These are phyloP conservation scores for Fraxinus sp. DNA, from an alignment of 305 asterid genomes.

Conservation along the genomic window DNA sequence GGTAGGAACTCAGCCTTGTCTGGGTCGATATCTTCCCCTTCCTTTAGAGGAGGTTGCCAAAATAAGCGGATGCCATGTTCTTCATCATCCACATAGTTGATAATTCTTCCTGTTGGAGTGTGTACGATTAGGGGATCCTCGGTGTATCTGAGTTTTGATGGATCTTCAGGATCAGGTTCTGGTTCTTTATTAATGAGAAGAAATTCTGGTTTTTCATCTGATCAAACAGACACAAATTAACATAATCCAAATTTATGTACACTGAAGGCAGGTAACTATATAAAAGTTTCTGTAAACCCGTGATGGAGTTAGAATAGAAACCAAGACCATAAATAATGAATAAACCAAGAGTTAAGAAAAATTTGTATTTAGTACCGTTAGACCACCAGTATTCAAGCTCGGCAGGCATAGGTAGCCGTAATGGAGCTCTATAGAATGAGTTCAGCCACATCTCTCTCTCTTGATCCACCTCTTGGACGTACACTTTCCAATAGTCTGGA, in stretches of 20 bases:
- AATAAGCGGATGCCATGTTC: slow-evolving; percentile 77
- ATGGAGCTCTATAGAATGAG: slow-evolving; percentile 87
- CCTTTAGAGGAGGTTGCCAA: slow-evolving; percentile 75
- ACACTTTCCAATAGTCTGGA: slow-evolving; percentile 84
- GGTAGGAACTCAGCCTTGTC: slow-evolving; percentile 69
- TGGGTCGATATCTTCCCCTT: slow-evolving; percentile 55
- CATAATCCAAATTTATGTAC: no score
- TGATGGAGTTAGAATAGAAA: not conserved
- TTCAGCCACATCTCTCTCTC: slow-evolving; percentile 90
- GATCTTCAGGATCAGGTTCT: slow-evolving; percentile 86
- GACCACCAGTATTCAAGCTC: slow-evolving; percentile 95
- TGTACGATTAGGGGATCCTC: slow-evolving; percentile 89
- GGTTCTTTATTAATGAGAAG: slow-evolving; percentile 75
- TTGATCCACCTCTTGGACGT: slow-evolving; percentile 78
- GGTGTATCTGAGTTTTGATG: slow-evolving; percentile 54
- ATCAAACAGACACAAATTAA: slow-evolving; percentile 18
- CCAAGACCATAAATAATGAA: not conserved
- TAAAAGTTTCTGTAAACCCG: not conserved
- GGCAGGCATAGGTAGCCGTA: slow-evolving; percentile 92
- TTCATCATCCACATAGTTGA: slow-evolving; percentile 82
- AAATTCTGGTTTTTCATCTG: slow-evolving; percentile 80
- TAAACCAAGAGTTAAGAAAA: not conserved
- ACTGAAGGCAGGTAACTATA: no score
- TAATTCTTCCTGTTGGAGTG: slow-evolving; percentile 86
- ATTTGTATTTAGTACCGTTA: slow-evolving; percentile 35